Percentiles rank a stretch among this genome's conserved stretches.
These are phyloP conservation scores for Phaeosphaeriaceae sp. DNA, from an alignment of 2,329 filamentous ascomycete species.

Conservation along the genomic window DNA sequence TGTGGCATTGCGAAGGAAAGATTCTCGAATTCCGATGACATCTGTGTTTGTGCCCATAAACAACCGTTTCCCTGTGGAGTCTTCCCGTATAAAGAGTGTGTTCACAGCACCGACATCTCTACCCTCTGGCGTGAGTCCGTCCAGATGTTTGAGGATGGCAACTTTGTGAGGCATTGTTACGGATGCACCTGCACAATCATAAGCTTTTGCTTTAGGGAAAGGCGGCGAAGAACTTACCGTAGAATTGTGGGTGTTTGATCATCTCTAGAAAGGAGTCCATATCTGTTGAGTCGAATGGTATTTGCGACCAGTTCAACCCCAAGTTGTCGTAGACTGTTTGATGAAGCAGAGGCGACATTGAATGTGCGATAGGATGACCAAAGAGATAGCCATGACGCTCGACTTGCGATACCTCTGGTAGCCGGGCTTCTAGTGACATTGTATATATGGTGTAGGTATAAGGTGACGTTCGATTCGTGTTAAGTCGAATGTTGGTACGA, in stretches of 20 bases:
- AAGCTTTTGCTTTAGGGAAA: background rate
- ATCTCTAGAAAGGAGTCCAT: constrained; percentile 55
- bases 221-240: constrained; percentile 54
- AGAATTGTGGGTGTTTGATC: constrained; percentile 64
- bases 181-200: constrained; percentile 61
- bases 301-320: constrained; percentile 60
- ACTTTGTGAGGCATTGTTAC: constrained; percentile 89
- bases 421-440: constrained; percentile 21
- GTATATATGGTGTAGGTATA: background rate
- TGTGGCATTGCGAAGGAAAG: constrained; percentile 61
- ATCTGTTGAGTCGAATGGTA: constrained; percentile 55
- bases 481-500: background rate
- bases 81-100: constrained; percentile 71
- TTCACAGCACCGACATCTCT: constrained; percentile 79
- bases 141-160: constrained; percentile 73
- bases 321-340: constrained; percentile 60
- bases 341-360: constrained; percentile 62
- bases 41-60: constrained; percentile 83
- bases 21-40: constrained; percentile 76
- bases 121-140: constrained; percentile 75
- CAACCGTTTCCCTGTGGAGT: constrained; percentile 55
- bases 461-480: background rate
- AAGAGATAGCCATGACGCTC: constrained; percentile 62
- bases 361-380: constrained; percentile 63
- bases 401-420: constrained; percentile 22